Conservation (phyloP, 768 basidiomycete species). For the Holtermannia corniformis region DNA sequence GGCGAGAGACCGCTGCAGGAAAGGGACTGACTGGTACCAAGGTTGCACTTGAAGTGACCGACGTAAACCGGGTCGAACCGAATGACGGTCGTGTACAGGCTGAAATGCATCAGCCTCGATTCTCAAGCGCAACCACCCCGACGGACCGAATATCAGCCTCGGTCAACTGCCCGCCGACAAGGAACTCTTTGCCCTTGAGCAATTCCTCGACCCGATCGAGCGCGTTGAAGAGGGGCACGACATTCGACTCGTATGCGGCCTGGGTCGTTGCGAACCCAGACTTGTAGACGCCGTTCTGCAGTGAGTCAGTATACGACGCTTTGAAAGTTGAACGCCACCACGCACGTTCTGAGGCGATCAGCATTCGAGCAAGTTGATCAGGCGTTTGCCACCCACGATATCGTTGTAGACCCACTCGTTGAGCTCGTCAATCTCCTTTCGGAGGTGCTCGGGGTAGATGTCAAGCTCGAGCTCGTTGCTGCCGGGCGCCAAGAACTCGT, state of each 20-base stretch:
- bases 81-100: constrained; percentile 89
- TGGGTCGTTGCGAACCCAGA: constrained; percentile 77
- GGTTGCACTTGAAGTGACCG: constrained; percentile 89
- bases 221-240: constrained; percentile 61
- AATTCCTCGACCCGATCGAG: constrained; percentile 74
- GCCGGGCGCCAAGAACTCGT: constrained; percentile 58
- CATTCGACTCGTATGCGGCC: constrained; percentile 68
- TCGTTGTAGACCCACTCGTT: constrained; percentile 75
- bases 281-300: constrained; percentile 56
- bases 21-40: constrained; percentile 47
- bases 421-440: constrained; percentile 66
- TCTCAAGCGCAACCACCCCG: background rate
- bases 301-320: background rate
- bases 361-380: too few relatives aligned
- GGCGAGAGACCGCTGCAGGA: background rate
- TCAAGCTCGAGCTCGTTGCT: constrained; percentile 50
- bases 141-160: constrained; percentile 45
- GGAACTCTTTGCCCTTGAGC: constrained; percentile 65
- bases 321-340: background rate
- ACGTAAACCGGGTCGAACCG: constrained; percentile 58
- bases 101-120: constrained; percentile 44
- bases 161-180: constrained; percentile 74
- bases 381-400: constrained; percentile 56
- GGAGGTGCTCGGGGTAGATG: constrained; percentile 65
- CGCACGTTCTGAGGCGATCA: too few relatives aligned